A percentile compares a stretch with the other conserved stretches of the same genome.
phyloP scores from a whole-genome alignment of 176 grass and related monocot species.

The Eremochloa ophiuroides region DNA sequence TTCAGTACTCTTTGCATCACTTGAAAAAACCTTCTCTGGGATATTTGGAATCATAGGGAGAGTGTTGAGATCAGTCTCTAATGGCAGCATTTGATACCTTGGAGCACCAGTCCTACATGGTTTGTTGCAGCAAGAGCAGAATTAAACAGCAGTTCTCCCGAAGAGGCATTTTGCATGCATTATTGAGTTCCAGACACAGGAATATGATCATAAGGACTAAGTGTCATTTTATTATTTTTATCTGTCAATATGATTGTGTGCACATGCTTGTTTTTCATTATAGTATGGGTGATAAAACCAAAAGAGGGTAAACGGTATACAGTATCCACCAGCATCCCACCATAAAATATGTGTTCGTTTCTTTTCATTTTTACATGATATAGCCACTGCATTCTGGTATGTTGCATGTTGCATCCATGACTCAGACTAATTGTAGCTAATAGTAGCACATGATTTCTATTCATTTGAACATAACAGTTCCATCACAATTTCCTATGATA shows the following conservation, averaged over 20 bases:
- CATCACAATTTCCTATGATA: not conserved
- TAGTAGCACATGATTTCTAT: not conserved
- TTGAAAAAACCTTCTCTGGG: slow-evolving; percentile 66
- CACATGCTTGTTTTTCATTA: not conserved
- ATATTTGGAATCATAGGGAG: slow-evolving; percentile 67
- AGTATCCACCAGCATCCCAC: not conserved
- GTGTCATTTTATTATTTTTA: not conserved
- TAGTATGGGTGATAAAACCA: not conserved
- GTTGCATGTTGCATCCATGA: not conserved
- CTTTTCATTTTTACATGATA: not conserved
- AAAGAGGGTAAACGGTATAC: not conserved
- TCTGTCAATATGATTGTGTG: not conserved
- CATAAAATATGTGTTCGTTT: not conserved
- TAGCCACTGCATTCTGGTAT: not conserved
- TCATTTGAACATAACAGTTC: not conserved
- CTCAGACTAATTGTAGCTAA: not conserved
- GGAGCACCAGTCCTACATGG: slow-evolving; percentile 75
- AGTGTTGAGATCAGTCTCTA: slow-evolving; percentile 91
- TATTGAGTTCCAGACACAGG: not conserved
- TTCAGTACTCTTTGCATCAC: slow-evolving; percentile 60
- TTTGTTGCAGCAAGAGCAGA: not conserved
- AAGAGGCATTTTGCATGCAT: not conserved
- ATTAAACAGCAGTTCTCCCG: slow-evolving; percentile 3
- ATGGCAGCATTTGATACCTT: slow-evolving; percentile 94
- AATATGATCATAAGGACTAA: not conserved